Percentiles rank a stretch among this genome's conserved stretches.
These are phyloP conservation scores for Cercospora canescens DNA, from an alignment of 2,329 filamentous ascomycete genomes.

Conservation along the genomic window DNA sequence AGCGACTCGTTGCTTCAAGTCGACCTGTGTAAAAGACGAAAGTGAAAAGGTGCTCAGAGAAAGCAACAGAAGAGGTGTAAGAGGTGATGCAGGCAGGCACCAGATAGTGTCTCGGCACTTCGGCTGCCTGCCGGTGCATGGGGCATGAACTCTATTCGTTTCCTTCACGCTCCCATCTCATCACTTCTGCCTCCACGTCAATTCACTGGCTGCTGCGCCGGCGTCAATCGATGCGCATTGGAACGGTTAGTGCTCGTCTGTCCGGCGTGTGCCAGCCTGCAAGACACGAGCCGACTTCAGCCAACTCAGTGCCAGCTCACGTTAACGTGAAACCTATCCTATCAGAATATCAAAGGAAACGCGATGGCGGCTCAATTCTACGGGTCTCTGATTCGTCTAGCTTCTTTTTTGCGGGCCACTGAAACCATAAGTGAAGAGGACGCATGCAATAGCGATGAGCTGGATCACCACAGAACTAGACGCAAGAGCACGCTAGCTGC, in stretches of 20 bases:
- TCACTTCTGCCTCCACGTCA: neutral
- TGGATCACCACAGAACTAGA: neutral
- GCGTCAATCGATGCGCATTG: neutral
- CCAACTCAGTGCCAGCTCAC: constrained; percentile 3
- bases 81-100: neutral
- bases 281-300: neutral
- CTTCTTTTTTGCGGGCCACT: neutral
- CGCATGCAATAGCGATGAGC: neutral
- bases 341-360: neutral
- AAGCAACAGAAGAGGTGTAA: neutral
- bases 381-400: neutral
- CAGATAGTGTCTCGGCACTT: constrained; percentile 5
- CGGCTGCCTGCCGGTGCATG: constrained; percentile 3
- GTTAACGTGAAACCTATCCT: neutral
- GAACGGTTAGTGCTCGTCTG: too few relatives aligned
- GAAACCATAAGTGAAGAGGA: neutral
- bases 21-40: neutral
- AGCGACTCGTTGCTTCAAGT: neutral
- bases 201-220: neutral
- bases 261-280: neutral
- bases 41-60: neutral
- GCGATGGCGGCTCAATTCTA: neutral
- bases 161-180: neutral
- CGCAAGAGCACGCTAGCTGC: neutral
- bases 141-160: neutral